Evolutionary conservation across 106 monocot species (phyloP).

Genomic region (Cymbidium sinense): DNA sequence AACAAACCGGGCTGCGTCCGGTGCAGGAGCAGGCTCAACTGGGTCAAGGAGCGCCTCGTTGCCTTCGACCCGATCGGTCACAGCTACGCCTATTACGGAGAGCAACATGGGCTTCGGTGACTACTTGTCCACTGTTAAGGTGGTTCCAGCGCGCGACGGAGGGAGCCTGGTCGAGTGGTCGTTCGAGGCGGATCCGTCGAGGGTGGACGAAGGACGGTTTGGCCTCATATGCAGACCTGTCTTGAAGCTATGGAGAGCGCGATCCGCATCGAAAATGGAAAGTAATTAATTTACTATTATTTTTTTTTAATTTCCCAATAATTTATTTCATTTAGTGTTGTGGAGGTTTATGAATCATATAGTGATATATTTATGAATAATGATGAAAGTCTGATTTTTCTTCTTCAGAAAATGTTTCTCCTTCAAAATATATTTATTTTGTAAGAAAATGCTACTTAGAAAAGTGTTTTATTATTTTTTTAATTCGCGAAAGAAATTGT

Average conservation of each 20-base stretch:
- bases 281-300: background rate
- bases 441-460: too few relatives aligned
- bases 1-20: slow-evolving; percentile 19
- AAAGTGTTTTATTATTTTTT: too few relatives aligned
- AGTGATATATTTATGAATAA: too few relatives aligned
- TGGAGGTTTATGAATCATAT: too few relatives aligned
- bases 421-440: too few relatives aligned
- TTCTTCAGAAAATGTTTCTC: too few relatives aligned
- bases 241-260: slow-evolving; percentile 7
- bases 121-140: slow-evolving; percentile 13
- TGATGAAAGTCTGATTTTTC: too few relatives aligned
- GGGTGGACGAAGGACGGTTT: slow-evolving; percentile 15
- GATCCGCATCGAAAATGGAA: background rate
- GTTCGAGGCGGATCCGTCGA: slow-evolving; percentile 21
- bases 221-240: slow-evolving; percentile 5
- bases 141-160: background rate
- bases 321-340: too few relatives aligned
- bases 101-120: slow-evolving; percentile 23
- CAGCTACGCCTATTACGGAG: slow-evolving; percentile 23
- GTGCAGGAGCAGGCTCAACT: background rate
- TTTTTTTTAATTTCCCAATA: too few relatives aligned
- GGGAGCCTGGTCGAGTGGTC: slow-evolving; percentile 23
- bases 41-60: slow-evolving; percentile 28
- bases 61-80: slow-evolving; percentile 5
- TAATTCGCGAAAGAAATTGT: too few relatives aligned